These are phyloP conservation scores for Oryza nivara DNA, from an alignment of 176 grass and related monocot species.

Conservation along the genomic window DNA sequence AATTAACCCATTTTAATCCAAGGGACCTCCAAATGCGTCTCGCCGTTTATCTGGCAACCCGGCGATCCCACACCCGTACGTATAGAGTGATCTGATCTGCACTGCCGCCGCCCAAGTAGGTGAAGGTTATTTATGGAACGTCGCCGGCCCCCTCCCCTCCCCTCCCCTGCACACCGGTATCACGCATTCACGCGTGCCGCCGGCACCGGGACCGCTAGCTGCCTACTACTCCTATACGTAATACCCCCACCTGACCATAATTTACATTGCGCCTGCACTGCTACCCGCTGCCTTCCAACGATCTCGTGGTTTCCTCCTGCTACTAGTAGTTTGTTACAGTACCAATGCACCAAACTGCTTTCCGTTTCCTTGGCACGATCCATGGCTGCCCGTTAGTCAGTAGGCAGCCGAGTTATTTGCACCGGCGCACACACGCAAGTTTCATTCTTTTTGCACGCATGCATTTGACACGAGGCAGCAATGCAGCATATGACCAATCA, in stretches of 20 bases:
- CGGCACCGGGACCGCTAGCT: background rate
- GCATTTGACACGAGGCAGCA: background rate
- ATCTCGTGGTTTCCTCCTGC: background rate
- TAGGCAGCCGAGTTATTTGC: background rate
- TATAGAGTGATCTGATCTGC: background rate
- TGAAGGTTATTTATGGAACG: constrained; percentile 4
- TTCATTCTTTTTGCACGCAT: background rate
- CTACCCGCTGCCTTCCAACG: background rate
- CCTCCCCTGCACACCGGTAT: too few relatives aligned
- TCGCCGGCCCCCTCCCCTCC: background rate
- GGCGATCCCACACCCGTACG: background rate
- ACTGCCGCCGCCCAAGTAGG: constrained; percentile 17
- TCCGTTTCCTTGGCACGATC: background rate
- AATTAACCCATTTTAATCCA: too few relatives aligned
- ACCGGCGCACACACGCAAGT: background rate
- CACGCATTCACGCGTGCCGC: background rate
- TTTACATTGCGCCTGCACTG: background rate
- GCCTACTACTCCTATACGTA: too few relatives aligned
- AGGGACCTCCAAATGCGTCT: too few relatives aligned
- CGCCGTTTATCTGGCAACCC: background rate
- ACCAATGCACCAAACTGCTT: background rate
- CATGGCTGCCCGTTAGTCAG: background rate
- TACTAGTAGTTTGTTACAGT: background rate
- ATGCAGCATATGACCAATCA: background rate
- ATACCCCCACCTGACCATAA: background rate